Percentiles rank a stretch among this genome's conserved stretches.
These are phyloP conservation scores for Domatiomyces catenatus DNA, from an alignment of 2,329 filamentous ascomycete genomes.

Conservation along the genomic window DNA sequence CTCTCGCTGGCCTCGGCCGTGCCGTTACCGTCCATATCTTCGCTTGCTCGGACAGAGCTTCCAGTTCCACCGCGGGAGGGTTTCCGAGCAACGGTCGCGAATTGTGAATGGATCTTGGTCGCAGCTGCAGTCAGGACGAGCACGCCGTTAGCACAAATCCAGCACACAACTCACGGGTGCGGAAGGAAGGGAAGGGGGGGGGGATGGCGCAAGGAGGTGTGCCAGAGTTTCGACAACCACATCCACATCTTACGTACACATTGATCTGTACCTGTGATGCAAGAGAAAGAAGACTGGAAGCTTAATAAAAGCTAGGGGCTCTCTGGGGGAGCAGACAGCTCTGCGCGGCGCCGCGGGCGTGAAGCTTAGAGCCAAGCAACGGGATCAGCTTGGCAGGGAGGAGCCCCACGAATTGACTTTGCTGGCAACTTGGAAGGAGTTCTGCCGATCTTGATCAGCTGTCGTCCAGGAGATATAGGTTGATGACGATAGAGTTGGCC, in stretches of 20 bases:
- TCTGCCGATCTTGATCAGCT: background rate
- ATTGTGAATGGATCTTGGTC: background rate
- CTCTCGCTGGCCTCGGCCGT: constrained; percentile 22
- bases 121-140: background rate
- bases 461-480: background rate
- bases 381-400: too few species aligned
- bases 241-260: background rate
- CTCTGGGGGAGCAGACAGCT: background rate
- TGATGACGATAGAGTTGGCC: background rate
- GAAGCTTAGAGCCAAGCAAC: too few species aligned
- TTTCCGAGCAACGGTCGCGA: background rate
- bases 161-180: background rate
- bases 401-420: too few species aligned
- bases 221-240: too few species aligned
- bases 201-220: too few species aligned
- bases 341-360: background rate
- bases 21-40: constrained; percentile 17
- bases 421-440: too few species aligned
- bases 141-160: background rate
- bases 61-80: too few species aligned
- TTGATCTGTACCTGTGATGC: background rate
- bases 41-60: background rate
- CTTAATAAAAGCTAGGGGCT: background rate
- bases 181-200: background rate
- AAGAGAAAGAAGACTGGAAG: background rate